These are phyloP conservation scores for Penicillium steckii DNA, from an alignment of 495 filamentous ascomycete genomes.

Conservation along the genomic window DNA sequence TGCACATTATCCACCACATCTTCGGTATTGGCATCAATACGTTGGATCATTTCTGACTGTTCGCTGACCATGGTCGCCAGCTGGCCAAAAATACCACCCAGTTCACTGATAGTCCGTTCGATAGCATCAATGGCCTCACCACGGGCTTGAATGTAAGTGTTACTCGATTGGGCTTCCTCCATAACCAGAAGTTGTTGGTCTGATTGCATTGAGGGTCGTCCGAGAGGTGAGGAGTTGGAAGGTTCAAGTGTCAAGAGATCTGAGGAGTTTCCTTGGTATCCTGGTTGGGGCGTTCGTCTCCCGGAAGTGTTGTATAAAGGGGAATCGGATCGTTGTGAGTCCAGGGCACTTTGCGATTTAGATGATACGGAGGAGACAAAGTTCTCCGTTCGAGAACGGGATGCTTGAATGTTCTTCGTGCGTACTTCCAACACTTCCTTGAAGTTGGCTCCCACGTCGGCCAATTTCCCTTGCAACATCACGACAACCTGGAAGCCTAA, in stretches of 20 bases:
- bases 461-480: conserved; percentile 87
- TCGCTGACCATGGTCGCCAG: conserved; percentile 97
- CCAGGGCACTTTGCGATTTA: conserved; percentile 66
- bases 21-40: conserved; percentile 93
- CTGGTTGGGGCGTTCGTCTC: conserved; percentile 60
- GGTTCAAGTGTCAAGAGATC: conserved; percentile 89
- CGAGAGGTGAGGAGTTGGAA: conserved; percentile 53
- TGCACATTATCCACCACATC: conserved; percentile 97
- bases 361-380: conserved; percentile 88
- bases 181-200: conserved; percentile 91
- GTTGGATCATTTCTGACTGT: conserved; percentile 90
- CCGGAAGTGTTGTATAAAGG: conserved; percentile 86
- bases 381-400: conserved; percentile 86
- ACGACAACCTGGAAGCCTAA: conserved; percentile 62
- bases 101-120: conserved; percentile 88
- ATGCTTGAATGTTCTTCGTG: conserved; percentile 98
- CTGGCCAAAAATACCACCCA: conserved; percentile 95
- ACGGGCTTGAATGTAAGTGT: conserved; percentile 87
- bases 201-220: conserved; percentile 54
- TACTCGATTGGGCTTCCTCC: conserved; percentile 85
- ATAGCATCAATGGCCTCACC: conserved; percentile 97
- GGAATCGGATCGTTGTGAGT: conserved; percentile 60
- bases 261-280: conserved; percentile 49
- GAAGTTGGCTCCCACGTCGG: conserved; percentile 92
- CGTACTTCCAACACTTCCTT: conserved; percentile 96